Evolutionary conservation across 345 rosid species (phyloP).

Genomic region (Arabidopsis thaliana): DNA sequence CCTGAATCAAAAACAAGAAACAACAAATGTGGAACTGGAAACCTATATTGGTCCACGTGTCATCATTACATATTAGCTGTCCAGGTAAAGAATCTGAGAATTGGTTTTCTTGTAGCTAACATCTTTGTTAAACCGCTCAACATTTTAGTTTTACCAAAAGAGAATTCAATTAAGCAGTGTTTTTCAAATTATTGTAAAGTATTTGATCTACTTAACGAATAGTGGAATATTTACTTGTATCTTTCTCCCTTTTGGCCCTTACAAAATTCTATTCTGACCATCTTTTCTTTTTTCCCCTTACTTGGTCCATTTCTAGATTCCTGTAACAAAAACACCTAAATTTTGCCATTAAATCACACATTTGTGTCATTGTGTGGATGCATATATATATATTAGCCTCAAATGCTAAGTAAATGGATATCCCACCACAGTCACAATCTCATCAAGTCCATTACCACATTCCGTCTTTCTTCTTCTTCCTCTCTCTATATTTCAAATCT

Average conservation of each 20-base stretch:
- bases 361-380: constrained; percentile 15
- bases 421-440: constrained; percentile 63
- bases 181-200: constrained; percentile 24
- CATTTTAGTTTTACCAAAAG: constrained; percentile 13
- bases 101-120: background rate
- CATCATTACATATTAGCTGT: constrained; percentile 40
- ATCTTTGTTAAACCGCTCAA: constrained; percentile 2
- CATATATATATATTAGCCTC: constrained; percentile 41
- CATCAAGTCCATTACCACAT: constrained; percentile 50
- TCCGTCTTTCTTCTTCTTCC: constrained; percentile 42
- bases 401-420: constrained; percentile 65
- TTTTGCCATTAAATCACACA: constrained; percentile 47
- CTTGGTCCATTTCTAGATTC: constrained; percentile 63
- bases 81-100: constrained; percentile 30
- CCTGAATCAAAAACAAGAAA: constrained; percentile 31
- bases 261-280: constrained; percentile 41
- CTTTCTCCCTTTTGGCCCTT: constrained; percentile 40
- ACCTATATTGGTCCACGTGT: constrained; percentile 66
- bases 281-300: constrained; percentile 34
- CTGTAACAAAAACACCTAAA: constrained; percentile 51
- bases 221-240: constrained; percentile 30
- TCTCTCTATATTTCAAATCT: constrained; percentile 32
- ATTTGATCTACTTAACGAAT: constrained; percentile 31
- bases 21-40: constrained; percentile 22
- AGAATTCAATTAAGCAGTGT: constrained; percentile 20